Percentiles rank a stretch among this genome's conserved stretches.
phyloP scores from a whole-genome alignment of 2,329 filamentous ascomycete genomes.

The Mycogone perniciosa region DNA sequence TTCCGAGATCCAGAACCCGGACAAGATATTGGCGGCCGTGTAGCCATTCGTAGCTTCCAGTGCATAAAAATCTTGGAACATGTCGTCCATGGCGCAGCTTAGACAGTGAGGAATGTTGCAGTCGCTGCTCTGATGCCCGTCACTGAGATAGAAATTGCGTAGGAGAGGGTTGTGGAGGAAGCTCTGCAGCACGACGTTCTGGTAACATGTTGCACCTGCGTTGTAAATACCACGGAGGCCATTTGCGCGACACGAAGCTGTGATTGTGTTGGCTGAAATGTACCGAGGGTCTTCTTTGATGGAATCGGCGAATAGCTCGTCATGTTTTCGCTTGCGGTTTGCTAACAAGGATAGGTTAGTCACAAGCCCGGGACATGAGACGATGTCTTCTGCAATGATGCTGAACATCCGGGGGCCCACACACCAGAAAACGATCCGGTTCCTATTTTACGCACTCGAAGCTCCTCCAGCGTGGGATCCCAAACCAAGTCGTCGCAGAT shows the following conservation, averaged over 20 bases:
- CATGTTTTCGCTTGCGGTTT: conserved; percentile 69
- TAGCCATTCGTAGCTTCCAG: conserved; percentile 80
- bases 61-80: conserved; percentile 66
- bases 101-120: conserved; percentile 60
- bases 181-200: conserved; percentile 91
- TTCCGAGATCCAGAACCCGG: conserved; percentile 84
- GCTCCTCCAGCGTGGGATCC: conserved; percentile 72
- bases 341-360: conserved; percentile 7
- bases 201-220: conserved; percentile 97
- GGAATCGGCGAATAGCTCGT: conserved; percentile 60
- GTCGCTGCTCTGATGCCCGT: conserved; percentile 74
- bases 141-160: conserved; percentile 84
- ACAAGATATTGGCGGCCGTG: conserved; percentile 80
- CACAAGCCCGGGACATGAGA: not conserved
- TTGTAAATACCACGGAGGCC: conserved; percentile 92
- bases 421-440: conserved; percentile 59
- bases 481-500: conserved; percentile 79
- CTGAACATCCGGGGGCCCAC: conserved; percentile 16
- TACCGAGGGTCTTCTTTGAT: conserved; percentile 68
- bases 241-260: conserved; percentile 76
- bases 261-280: conserved; percentile 70
- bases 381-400: not conserved
- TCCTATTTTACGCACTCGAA: conserved; percentile 63
- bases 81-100: conserved; percentile 66
- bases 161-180: conserved; percentile 91